These are phyloP conservation scores for Elsinoe perseae DNA, from an alignment of 2,329 filamentous ascomycete species.

Conservation along the genomic window DNA sequence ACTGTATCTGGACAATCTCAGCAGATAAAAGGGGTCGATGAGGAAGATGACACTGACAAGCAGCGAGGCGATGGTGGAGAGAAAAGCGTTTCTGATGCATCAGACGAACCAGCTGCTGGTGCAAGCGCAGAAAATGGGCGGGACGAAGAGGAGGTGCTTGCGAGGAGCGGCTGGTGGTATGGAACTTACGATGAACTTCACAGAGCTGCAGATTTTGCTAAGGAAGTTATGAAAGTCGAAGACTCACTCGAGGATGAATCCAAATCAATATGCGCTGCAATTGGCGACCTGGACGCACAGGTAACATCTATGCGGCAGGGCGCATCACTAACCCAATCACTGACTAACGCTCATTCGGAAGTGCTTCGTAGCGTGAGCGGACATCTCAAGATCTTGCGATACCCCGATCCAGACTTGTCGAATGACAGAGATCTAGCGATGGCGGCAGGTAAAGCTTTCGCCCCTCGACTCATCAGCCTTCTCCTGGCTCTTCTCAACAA, in stretches of 20 bases:
- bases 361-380: background rate
- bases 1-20: background rate
- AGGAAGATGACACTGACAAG: conserved; percentile 7
- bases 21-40: background rate
- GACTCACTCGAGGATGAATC: background rate
- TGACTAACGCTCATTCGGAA: background rate
- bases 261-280: background rate
- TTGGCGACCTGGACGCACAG: background rate
- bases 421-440: background rate
- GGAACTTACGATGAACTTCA: background rate
- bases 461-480: background rate
- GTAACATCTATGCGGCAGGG: background rate
- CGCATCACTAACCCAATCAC: background rate
- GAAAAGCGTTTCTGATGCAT: background rate
- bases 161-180: background rate
- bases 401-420: background rate
- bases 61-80: conserved; percentile 8
- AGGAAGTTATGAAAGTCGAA: background rate
- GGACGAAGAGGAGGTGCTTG: conserved; percentile 2
- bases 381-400: background rate
- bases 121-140: background rate
- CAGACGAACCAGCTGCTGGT: background rate
- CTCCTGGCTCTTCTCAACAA: background rate
- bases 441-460: background rate
- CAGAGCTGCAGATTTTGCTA: background rate